Percentiles rank a stretch among this genome's conserved stretches.
Evolutionary conservation across 305 asterid species (phyloP).

Genomic region (Plantago coronopus): DNA sequence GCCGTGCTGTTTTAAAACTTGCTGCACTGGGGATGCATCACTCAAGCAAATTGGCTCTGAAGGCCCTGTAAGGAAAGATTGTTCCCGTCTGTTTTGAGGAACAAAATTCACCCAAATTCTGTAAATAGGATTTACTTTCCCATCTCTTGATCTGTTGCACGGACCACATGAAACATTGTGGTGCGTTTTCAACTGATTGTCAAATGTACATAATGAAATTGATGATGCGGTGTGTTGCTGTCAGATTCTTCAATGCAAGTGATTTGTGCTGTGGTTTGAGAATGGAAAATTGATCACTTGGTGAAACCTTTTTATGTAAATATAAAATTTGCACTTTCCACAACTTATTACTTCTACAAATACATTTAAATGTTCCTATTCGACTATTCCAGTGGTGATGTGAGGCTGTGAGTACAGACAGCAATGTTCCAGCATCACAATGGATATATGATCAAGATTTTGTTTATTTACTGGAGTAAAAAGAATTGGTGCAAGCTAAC

Average conservation of each 20-base stretch:
- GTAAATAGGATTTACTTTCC: conserved; percentile 10
- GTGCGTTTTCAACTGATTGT: background rate
- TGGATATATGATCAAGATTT: background rate
- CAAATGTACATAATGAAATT: conserved; percentile 31
- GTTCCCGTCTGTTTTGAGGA: conserved; percentile 1
- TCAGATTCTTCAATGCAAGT: conserved; percentile 6
- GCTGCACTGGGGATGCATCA: conserved; percentile 75
- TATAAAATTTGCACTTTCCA: too few species aligned
- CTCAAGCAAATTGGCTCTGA: conserved; percentile 62
- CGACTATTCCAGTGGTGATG: too few species aligned
- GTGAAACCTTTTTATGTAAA: too few species aligned
- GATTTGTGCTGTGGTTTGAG: background rate
- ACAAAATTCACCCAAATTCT: background rate
- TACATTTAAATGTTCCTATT: too few species aligned
- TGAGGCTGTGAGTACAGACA: too few species aligned
- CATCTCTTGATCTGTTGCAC: conserved; percentile 16
- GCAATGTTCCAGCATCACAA: background rate
- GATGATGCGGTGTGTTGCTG: conserved; percentile 6
- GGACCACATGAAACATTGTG: background rate
- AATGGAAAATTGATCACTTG: background rate
- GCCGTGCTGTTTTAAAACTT: conserved; percentile 54
- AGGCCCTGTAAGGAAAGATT: conserved; percentile 35
- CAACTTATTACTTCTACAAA: too few species aligned
- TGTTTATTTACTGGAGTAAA: background rate
- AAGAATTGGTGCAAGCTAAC: conserved; percentile 2